phyloP scores from a whole-genome alignment of 345 rosid species.

The Bruguiera gymnorhiza region DNA sequence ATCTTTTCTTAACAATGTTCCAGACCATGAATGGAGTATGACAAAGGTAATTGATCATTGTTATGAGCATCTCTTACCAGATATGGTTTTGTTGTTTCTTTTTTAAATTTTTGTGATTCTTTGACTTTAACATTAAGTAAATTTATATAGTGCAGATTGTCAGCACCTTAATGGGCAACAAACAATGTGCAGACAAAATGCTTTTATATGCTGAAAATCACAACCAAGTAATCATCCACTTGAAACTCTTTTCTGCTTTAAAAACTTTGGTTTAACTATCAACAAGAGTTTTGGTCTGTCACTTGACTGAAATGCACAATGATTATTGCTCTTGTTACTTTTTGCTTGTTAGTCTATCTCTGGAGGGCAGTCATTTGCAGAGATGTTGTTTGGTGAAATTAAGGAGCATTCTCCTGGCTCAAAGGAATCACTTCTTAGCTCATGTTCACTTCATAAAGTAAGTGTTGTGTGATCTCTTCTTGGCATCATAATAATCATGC shows the following conservation, averaged over 20 bases:
- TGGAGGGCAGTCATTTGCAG: constrained; percentile 91
- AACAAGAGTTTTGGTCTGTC: not conserved
- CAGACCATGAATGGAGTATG: constrained; percentile 90
- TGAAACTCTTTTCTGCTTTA: constrained; percentile 12
- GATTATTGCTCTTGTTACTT: constrained; percentile 9
- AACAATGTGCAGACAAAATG: constrained; percentile 75
- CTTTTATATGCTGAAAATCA: constrained; percentile 76
- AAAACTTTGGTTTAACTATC: constrained; percentile 14
- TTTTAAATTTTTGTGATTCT: not conserved
- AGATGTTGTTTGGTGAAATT: constrained; percentile 66
- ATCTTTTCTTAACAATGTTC: constrained; percentile 62
- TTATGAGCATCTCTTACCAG: not conserved
- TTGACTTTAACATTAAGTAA: not conserved
- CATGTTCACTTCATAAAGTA: constrained; percentile 75
- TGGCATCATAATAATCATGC: not conserved
- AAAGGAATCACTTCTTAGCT: constrained; percentile 48
- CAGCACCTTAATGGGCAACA: constrained; percentile 62
- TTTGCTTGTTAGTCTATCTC: constrained; percentile 66
- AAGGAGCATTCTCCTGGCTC: constrained; percentile 47
- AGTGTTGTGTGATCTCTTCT: constrained; percentile 3
- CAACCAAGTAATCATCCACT: constrained; percentile 60
- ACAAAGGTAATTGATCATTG: constrained; percentile 57
- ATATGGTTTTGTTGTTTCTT: constrained; percentile 7
- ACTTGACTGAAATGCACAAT: constrained; percentile 8
- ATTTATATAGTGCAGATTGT: constrained; percentile 54